Evolutionary conservation across 1,139 yeast species (phyloP), one percentile per base, ranked within the genome.

Genomic region (Yamadazyma trypodendri): DNA sequence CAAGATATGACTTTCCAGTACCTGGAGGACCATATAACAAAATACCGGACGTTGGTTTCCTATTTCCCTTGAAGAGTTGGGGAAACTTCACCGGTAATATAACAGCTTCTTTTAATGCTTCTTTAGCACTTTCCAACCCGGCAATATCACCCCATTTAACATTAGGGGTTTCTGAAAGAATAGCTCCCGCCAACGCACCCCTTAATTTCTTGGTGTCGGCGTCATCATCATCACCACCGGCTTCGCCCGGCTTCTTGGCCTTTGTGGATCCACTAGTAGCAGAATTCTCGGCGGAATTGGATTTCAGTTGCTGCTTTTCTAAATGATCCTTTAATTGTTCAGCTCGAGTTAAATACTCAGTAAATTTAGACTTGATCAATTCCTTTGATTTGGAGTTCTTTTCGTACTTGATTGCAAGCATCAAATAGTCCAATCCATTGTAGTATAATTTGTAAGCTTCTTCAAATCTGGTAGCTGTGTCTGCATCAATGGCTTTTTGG

Each of bases 11-110:
- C 58, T 94, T 94, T 71, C 98, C 99, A 0, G 99, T 94, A 54
- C 98, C 99, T 2, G 98, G 99, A 11, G 98, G 98, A 0, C 98
- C 99, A 59, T 89, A 94, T 28, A 94, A 68, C 35, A 94, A 65
- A 36, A 94, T 92, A 31, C 99, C 99, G 5, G 87, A 73, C 3
- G 95, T 82, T 1, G 99, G 98, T 56, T 87, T 87, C 45, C 99
- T 77, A 56, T 88, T 89, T 1, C 98, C 98, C 9, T 84, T 87
- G 65, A 92, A 92, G 43, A 92, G 65, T 52, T 92, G 97, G 1
- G 98, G 98, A 58, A 92, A 90, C 60, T 81, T 84, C 10, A 54
- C 58, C 3, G 98, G 98, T 43, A 90, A 69, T 32, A 94, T 92
- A 35, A 94, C 99, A 1, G 98, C 97, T 61, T 94, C 98, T 60